phyloP scores from a whole-genome alignment of 163 green algal species.

The Scenedesmus sp. region DNA sequence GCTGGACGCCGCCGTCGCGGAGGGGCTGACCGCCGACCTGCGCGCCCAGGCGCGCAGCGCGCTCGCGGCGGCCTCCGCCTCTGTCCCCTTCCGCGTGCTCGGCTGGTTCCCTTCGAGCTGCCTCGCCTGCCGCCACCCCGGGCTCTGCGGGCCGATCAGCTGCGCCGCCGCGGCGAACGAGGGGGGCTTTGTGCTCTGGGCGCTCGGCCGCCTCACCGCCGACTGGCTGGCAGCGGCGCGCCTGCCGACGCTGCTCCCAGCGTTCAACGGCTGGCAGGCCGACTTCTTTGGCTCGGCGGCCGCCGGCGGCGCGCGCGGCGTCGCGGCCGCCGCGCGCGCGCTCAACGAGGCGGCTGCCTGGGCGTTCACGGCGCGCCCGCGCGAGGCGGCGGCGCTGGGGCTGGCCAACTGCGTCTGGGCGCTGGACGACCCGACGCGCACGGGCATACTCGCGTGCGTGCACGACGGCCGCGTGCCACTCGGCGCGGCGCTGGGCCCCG shows the following conservation, averaged over 20 bases:
- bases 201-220: conserved; percentile 4
- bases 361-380: not conserved
- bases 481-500: not conserved
- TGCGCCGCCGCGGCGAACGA: conserved; percentile 25
- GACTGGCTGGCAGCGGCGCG: conserved; percentile 15
- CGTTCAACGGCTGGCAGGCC: conserved; percentile 38
- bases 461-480: not conserved
- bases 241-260: not conserved
- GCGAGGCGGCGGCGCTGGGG: not conserved
- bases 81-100: conserved; percentile 32
- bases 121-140: not conserved
- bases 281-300: conserved; percentile 2
- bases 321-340: not conserved
- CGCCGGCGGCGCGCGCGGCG: not conserved
- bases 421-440: conserved; percentile 6
- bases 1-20: too few relatives aligned
- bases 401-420: conserved; percentile 28
- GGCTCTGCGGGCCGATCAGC: conserved; percentile 3
- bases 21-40: too few relatives aligned
- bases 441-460: conserved; percentile 24
- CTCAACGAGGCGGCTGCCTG: conserved; percentile 20
- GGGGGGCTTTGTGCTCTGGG: not conserved
- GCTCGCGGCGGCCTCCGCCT: too few relatives aligned
- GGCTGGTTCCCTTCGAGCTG: conserved; percentile 29
- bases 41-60: too few relatives aligned